Base-by-base conservation (phyloP, 805 yeast genomes). In the Candida xyloterini region DNA sequence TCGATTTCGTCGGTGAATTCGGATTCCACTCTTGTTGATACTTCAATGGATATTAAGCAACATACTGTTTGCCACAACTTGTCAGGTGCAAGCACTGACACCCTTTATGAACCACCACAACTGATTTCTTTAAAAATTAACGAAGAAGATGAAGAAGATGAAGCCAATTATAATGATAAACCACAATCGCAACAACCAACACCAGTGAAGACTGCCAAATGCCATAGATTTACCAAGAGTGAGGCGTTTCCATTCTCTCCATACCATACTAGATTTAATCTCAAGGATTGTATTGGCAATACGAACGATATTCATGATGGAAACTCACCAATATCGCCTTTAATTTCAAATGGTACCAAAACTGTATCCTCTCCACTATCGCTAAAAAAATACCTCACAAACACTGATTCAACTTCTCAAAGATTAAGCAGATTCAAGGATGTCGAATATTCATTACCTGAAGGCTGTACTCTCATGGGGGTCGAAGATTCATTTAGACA, bases 341-440 rank as follows among this genome's bases (percentile, higher is more conserved):
- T 6, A 18, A 18, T 18, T 10, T 27, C 28, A 18, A 28, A 23
- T 10, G 26, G 36, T 14, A 13, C 22, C 3, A 26, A 27, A n/a
- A 7, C 30, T 14, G 25, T 43, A 10, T 35, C 46, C 11, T 24
- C 40, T 16, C 20, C 40, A 6, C 21, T 37, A 13, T 25, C 44
- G 8, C 39, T 53, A 14, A 52, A 43, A 15, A 52, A 40, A 29
- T 40, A 33, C 28, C 34, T 42, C n/a, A 35, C 50, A 5, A 50
- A 36, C 36, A 35, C 42, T 2, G 53, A 48, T 10, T 35, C 50
- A 1, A 18, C 42, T 14, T 44, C 53, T 1, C 38, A 32, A n/a
- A 39, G 57, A 37, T 33, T 50, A 14, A 46, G 42, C 30, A 45
- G 59, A 39, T 46, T 57, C 22, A 56, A 49, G 37, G 55, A 47